A percentile compares a stretch with the other conserved stretches of the same genome.
These are phyloP conservation scores for Annulohypoxylon maeteangense DNA, from an alignment of 495 filamentous ascomycete genomes.

Conservation along the genomic window DNA sequence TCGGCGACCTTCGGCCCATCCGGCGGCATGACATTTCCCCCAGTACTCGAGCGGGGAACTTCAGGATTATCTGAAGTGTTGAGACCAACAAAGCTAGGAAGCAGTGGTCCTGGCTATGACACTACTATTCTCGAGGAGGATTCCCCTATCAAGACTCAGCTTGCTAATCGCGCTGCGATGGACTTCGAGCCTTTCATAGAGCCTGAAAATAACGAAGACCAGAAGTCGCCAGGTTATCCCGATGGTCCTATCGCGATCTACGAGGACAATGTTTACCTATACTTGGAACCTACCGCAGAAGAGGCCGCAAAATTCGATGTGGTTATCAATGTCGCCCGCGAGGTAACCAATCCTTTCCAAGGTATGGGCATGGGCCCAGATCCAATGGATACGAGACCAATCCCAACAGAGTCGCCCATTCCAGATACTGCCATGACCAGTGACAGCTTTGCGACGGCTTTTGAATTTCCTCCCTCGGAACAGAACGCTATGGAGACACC, in stretches of 20 bases:
- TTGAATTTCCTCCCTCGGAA: conserved; percentile 63
- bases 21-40: conserved; percentile 65
- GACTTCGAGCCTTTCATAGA: conserved; percentile 63
- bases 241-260: conserved; percentile 93
- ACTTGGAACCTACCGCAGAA: conserved; percentile 86
- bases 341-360: conserved; percentile 89
- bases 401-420: conserved; percentile 51
- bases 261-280: conserved; percentile 90
- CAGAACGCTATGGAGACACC: conserved; percentile 54
- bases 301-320: conserved; percentile 90
- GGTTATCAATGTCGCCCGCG: conserved; percentile 93
- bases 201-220: conserved; percentile 71
- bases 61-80: conserved; percentile 60
- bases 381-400: conserved; percentile 49
- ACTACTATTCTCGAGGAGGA: conserved; percentile 79
- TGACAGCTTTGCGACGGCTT: conserved; percentile 76
- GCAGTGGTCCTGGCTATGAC: conserved; percentile 41
- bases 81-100: conserved; percentile 55
- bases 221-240: conserved; percentile 90
- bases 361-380: conserved; percentile 45
- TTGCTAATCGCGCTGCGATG: conserved; percentile 63
- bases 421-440: conserved; percentile 78
- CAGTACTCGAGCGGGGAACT: conserved; percentile 60
- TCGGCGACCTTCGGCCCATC: conserved; percentile 63
- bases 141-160: conserved; percentile 71